These are phyloP conservation scores for Sporothrix mexicana DNA, from an alignment of 2,329 filamentous ascomycete genomes.

Conservation along the genomic window DNA sequence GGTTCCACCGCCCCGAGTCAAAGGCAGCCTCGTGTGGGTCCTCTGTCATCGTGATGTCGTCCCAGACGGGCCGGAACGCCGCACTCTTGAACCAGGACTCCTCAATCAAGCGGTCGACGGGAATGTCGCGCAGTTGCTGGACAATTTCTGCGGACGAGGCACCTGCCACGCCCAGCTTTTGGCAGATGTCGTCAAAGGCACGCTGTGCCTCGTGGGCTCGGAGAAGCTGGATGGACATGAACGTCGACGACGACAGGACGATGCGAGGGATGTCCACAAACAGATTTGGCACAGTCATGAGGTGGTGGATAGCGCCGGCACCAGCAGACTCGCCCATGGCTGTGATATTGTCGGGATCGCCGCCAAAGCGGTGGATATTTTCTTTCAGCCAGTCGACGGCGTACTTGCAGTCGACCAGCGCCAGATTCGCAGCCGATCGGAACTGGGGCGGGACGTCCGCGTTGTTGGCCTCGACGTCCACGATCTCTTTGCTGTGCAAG, in stretches of 20 bases:
- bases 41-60: conserved; percentile 26
- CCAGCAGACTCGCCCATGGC: conserved; percentile 29
- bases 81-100: conserved; percentile 4
- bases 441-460: conserved; percentile 1
- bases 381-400: conserved; percentile 27
- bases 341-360: conserved; percentile 29
- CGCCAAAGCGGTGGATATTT: conserved; percentile 24
- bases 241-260: conserved; percentile 27
- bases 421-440: conserved; percentile 25
- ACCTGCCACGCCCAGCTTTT: neutral
- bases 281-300: conserved; percentile 23
- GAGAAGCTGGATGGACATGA: conserved; percentile 29
- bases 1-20: conserved; percentile 18
- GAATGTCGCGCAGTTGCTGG: neutral
- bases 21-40: conserved; percentile 18
- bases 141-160: neutral
- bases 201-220: conserved; percentile 18
- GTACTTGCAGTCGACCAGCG: conserved; percentile 21
- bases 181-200: conserved; percentile 25
- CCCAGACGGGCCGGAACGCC: conserved; percentile 27
- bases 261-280: conserved; percentile 27
- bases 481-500: conserved; percentile 26
- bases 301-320: conserved; percentile 19
- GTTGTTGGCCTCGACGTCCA: neutral
- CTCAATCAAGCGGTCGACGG: neutral